Conservation (phyloP, 805 yeast species). For the Zygotorulaspora chibaensis region DNA sequence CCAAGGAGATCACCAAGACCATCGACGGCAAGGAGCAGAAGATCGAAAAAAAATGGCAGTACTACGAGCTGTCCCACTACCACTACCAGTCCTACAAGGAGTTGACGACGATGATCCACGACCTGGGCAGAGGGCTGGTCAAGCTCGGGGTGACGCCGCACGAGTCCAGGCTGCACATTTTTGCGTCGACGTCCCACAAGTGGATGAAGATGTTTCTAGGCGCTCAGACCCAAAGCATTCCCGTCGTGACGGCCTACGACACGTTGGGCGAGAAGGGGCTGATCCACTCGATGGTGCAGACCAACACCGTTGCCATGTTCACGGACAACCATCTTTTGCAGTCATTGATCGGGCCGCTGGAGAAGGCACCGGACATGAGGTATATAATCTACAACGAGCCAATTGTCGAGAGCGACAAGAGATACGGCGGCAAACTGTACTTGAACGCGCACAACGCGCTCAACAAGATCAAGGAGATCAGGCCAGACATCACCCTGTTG, state of each 20-base stretch:
- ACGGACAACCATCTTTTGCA: conserved; percentile 74
- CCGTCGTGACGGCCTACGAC: conserved; percentile 94
- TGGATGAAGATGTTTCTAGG: conserved; percentile 91
- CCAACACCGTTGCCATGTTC: conserved; percentile 72
- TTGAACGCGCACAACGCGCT: conserved; percentile 53
- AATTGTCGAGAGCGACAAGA: conserved; percentile 57
- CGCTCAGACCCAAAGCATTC: conserved; percentile 69
- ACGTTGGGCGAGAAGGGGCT: conserved; percentile 87
- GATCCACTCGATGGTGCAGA: conserved; percentile 78
- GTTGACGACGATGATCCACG: conserved; percentile 45
- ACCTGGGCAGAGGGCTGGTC: conserved; percentile 70
- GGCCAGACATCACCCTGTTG: conserved; percentile 71
- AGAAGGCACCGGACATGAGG: conserved; percentile 56
- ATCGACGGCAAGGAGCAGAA: conserved; percentile 70
- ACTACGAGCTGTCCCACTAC: conserved; percentile 74
- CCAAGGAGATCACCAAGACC: conserved; percentile 64
- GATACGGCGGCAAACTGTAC: conserved; percentile 58
- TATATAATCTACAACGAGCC: conserved; percentile 67
- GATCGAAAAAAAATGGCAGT: conserved; percentile 84
- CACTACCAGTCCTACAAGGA: conserved; percentile 59
- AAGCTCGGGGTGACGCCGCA: conserved; percentile 65
- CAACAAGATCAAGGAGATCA: conserved; percentile 54
- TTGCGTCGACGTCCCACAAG: conserved; percentile 79
- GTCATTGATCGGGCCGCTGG: conserved; percentile 67
- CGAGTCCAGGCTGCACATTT: conserved; percentile 67